Evolutionary conservation across 2,329 filamentous ascomycete genomes (phyloP).

Genomic region (Metarhizium guizhouense): DNA sequence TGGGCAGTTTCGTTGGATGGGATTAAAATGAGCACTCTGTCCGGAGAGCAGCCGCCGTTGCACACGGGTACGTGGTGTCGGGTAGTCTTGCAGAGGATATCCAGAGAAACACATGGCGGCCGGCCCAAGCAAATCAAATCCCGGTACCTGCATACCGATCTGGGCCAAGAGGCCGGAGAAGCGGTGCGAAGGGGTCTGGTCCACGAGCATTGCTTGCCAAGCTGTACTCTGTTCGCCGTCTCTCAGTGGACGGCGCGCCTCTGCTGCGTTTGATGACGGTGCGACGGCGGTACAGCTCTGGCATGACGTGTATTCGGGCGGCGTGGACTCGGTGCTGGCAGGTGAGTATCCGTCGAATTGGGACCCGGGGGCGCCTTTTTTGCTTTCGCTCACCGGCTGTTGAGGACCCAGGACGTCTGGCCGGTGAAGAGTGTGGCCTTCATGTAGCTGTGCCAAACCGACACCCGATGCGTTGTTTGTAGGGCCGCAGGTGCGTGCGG

Average conservation of each 20-base stretch:
- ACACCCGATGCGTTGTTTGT: neutral
- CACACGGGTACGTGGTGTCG: neutral
- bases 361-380: too few relatives aligned
- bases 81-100: neutral
- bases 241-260: too few relatives aligned
- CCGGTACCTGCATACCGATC: neutral
- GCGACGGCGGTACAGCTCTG: too few relatives aligned
- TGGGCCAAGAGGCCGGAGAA: neutral
- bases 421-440: neutral
- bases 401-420: neutral
- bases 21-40: neutral
- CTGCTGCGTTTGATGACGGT: too few relatives aligned
- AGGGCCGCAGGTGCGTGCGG: neutral
- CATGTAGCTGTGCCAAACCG: neutral
- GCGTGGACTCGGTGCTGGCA: too few relatives aligned
- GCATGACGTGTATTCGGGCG: too few relatives aligned
- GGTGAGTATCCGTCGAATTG: too few relatives aligned
- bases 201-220: too few relatives aligned
- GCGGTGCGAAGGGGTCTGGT: neutral
- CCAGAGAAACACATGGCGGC: neutral
- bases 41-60: neutral
- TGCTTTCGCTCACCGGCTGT: too few relatives aligned
- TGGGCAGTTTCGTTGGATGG: neutral
- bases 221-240: too few relatives aligned
- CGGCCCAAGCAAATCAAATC: neutral